Evolutionary conservation across 2,329 filamentous ascomycete genomes (phyloP).

Genomic region (Trichoderma citrinoviride): DNA sequence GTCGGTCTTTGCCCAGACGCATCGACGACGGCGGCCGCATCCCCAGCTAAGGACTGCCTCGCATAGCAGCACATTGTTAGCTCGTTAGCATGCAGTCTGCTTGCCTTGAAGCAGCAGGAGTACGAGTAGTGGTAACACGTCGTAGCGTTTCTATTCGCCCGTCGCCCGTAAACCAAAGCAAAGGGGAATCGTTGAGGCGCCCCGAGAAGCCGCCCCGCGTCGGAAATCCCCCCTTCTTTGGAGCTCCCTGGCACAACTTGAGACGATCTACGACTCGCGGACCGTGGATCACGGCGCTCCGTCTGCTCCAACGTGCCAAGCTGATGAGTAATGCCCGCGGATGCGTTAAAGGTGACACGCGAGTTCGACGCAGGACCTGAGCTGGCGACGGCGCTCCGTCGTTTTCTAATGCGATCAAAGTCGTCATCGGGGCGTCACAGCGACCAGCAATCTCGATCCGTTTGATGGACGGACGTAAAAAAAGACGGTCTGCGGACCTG

Average conservation of each 20-base stretch:
- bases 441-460: constrained; percentile 15
- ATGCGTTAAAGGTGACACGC: constrained; percentile 1
- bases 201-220: constrained; percentile 16
- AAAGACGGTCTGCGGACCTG: not conserved
- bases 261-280: constrained; percentile 33
- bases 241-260: constrained; percentile 25
- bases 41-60: not conserved
- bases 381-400: constrained; percentile 1
- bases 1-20: not conserved
- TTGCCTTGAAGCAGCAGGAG: not conserved
- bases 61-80: not conserved
- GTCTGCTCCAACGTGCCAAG: constrained; percentile 46
- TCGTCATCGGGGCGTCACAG: constrained; percentile 13
- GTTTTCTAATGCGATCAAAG: not conserved
- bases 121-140: not conserved
- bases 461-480: not conserved
- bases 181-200: constrained; percentile 8
- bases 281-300: constrained; percentile 34
- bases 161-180: not conserved
- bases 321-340: constrained; percentile 31
- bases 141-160: not conserved
- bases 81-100: not conserved
- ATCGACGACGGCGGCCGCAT: not conserved
- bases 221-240: constrained; percentile 7
- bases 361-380: not conserved